Evolutionary conservation across 208 protist genomes (phyloP).

Genomic region (Leishmania mexicana): DNA sequence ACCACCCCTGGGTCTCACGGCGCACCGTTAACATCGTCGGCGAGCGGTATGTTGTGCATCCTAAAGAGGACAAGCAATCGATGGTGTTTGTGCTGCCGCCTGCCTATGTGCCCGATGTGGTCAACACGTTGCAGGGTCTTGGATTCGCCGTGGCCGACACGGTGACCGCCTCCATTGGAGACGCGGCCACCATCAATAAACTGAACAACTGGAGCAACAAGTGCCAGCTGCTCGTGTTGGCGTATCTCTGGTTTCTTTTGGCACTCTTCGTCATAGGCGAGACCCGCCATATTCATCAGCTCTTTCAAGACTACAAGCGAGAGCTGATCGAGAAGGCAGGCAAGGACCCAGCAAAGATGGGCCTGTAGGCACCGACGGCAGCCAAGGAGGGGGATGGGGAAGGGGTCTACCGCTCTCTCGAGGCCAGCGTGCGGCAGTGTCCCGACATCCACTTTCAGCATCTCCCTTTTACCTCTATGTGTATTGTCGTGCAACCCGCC

Average conservation of each 20-base stretch:
- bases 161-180: conserved; percentile 54
- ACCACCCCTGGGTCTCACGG: conserved; percentile 72
- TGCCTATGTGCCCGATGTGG: conserved; percentile 52
- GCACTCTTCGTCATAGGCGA: conserved; percentile 69
- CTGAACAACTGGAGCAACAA: conserved; percentile 70
- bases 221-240: conserved; percentile 61
- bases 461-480: not conserved
- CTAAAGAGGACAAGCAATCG: conserved; percentile 68
- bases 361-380: conserved; percentile 34
- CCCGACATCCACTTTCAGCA: not conserved
- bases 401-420: not conserved
- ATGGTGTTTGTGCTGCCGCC: conserved; percentile 82
- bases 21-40: conserved; percentile 68
- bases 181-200: conserved; percentile 47
- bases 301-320: conserved; percentile 82
- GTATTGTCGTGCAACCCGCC: not conserved
- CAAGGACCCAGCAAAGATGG: conserved; percentile 75
- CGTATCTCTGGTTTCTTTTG: conserved; percentile 82
- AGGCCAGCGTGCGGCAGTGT: not conserved
- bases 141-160: conserved; percentile 75
- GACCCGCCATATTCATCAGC: conserved; percentile 45
- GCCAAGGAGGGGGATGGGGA: not conserved
- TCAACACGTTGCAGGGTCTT: conserved; percentile 76
- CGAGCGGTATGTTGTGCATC: conserved; percentile 80
- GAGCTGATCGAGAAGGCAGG: conserved; percentile 81